Percentiles rank a stretch among this genome's conserved stretches.
phyloP scores from a whole-genome alignment of 768 basidiomycete genomes.

The Boletus rex-veris region DNA sequence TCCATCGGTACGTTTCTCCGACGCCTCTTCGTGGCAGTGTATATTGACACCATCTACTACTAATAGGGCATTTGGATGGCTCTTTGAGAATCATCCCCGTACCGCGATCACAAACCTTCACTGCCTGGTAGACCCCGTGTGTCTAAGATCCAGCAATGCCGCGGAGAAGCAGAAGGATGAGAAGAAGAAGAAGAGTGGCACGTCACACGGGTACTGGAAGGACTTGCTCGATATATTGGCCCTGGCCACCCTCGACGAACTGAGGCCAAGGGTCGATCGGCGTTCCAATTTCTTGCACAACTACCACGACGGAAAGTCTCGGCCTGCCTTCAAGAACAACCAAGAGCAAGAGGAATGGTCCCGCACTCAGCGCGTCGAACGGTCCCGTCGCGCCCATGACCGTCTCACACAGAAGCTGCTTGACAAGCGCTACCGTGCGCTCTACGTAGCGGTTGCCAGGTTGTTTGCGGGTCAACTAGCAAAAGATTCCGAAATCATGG shows the following conservation, averaged over 20 bases:
- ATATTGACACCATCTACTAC: not conserved
- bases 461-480: constrained; percentile 53
- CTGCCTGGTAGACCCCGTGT: constrained; percentile 51
- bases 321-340: constrained; percentile 27
- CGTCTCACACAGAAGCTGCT: constrained; percentile 41
- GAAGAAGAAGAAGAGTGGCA: not conserved
- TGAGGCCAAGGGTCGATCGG: constrained; percentile 21
- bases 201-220: constrained; percentile 69
- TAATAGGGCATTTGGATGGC: constrained; percentile 61
- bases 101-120: constrained; percentile 64
- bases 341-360: constrained; percentile 25
- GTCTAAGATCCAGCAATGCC: constrained; percentile 22
- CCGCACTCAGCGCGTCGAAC: constrained; percentile 15
- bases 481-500: constrained; percentile 44
- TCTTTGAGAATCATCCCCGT: constrained; percentile 63
- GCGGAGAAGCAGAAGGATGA: not conserved
- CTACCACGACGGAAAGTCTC: constrained; percentile 11
- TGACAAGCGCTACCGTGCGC: constrained; percentile 53
- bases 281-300: constrained; percentile 27
- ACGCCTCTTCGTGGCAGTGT: not conserved
- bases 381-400: constrained; percentile 29
- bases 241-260: constrained; percentile 52
- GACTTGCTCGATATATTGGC: constrained; percentile 68
- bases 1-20: constrained; percentile 45
- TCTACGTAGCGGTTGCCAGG: constrained; percentile 60